Evolutionary conservation across 805 yeast genomes (phyloP), one percentile per base, ranked within the genome.

Genomic region (Teunomyces atbi): DNA sequence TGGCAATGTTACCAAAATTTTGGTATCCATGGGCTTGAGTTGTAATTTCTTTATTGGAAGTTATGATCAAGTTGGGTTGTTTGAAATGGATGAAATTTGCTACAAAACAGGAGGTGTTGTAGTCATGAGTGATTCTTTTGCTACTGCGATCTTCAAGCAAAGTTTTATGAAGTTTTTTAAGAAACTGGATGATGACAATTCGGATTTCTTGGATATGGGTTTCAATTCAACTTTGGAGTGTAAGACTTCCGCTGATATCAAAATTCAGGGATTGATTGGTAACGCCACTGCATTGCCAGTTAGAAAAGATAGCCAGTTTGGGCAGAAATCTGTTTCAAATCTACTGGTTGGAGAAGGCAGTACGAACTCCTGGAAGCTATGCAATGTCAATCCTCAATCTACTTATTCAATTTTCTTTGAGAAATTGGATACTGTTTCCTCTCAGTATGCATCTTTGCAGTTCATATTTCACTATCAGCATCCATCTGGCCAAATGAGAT

Each of bases 41-140:
- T 68, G 82, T 39, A 79, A 81, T 55, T 60, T 82, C 16, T 82
- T 82, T 52, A 75, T 81, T 47, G 89, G 89, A 12, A 74, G 84
- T 10, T 83, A 83, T 59, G 89, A 83, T 60, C 89, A 83, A 61
- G 74, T 82, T 37, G 89, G 89, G 0, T 65, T 83, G 27, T 77
- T 66, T 51, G 89, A 83, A 59, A 84, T 83, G 89, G 83, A 79
- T 48, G 68, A 74, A 12, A 62, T 83, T 8, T 68, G 80, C 42
- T 71, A 74, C 55, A 71, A 71, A 47, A 82, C 87, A 8, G 89
- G 89, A 21, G 89, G 89, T 42, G 67, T 69, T 3, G 73, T 82
- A 20, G 80, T 83, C 2, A 74, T 82, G 68, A 71, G 83, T 46
- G 89, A 83, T 64, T 78, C 84, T 3, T 83, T 83, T 57, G 74